These are phyloP conservation scores for Astrothelium macrocarpum DNA, from an alignment of 495 filamentous ascomycete genomes.

Conservation along the genomic window DNA sequence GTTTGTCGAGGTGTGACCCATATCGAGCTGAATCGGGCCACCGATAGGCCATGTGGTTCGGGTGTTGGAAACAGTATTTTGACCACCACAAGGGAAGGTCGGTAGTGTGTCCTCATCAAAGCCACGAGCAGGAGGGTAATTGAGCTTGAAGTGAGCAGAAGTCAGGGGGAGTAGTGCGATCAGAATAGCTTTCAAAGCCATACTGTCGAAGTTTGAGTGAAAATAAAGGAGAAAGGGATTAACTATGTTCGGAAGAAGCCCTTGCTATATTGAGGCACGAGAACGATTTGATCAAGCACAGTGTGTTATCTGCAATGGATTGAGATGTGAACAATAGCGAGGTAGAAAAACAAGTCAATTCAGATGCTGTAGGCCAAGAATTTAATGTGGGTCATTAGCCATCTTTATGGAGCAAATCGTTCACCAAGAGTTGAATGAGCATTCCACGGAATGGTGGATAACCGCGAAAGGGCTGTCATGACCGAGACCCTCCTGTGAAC, in stretches of 20 bases:
- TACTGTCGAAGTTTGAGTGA: not conserved
- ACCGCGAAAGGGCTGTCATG: not conserved
- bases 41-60: slow-evolving; percentile 45
- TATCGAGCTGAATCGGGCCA: slow-evolving; percentile 43
- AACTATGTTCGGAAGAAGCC: not conserved
- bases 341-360: not conserved
- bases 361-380: not conserved
- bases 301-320: not conserved
- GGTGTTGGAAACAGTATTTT: slow-evolving; percentile 35
- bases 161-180: slow-evolving; percentile 30
- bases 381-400: not conserved
- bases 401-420: not conserved
- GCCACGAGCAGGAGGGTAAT: slow-evolving; percentile 47
- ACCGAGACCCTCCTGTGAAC: not conserved
- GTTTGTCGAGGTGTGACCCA: slow-evolving; percentile 46
- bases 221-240: not conserved
- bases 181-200: not conserved
- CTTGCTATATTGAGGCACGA: not conserved
- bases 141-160: slow-evolving; percentile 52
- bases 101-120: slow-evolving; percentile 41
- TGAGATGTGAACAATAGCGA: not conserved
- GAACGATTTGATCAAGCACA: not conserved
- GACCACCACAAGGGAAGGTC: slow-evolving; percentile 50
- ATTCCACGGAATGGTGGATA: not conserved
- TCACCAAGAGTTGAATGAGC: not conserved